phyloP scores from a whole-genome alignment of 1,284 basidiomycete species.

The Ustilago crameri region DNA sequence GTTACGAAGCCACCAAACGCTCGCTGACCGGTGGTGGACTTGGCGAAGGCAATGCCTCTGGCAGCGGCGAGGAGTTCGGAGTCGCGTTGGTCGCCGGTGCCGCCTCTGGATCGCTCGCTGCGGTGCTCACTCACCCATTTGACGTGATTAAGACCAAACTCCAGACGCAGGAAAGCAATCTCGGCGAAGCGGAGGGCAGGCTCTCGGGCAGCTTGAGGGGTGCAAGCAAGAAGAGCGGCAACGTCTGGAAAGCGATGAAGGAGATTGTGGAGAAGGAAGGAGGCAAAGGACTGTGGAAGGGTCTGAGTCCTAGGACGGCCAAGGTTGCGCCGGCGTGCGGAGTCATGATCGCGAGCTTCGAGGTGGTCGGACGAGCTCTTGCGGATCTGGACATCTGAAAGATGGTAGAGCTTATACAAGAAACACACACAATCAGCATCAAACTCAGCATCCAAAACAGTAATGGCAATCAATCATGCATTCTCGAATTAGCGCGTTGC shows the following conservation, averaged over 20 bases:
- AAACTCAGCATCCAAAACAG: no score
- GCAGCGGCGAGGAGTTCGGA: slow-evolving; percentile 73
- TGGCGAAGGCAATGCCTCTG: slow-evolving; percentile 64
- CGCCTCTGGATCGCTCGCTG: slow-evolving; percentile 73
- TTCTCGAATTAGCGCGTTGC: no score
- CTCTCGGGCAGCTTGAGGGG: slow-evolving; percentile 7
- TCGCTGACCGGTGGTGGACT: slow-evolving; percentile 67
- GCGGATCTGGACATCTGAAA: slow-evolving; percentile 38
- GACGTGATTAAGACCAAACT: slow-evolving; percentile 94
- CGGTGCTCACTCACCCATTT: slow-evolving; percentile 91
- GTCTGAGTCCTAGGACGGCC: slow-evolving; percentile 85
- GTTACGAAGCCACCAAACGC: slow-evolving; percentile 69
- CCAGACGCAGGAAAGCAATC: slow-evolving; percentile 71
- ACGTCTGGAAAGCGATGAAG: slow-evolving; percentile 70
- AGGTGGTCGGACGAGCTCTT: slow-evolving; percentile 72
- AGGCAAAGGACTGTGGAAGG: slow-evolving; percentile 80
- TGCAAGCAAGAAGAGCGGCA: not conserved
- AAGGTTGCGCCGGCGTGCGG: slow-evolving; percentile 99
- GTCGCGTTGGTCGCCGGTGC: slow-evolving; percentile 86
- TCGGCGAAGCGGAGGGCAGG: not conserved
- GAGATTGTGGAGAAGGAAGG: slow-evolving; percentile 85
- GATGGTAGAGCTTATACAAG: no score
- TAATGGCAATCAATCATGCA: no score
- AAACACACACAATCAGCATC: no score
- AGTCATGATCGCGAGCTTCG: slow-evolving; percentile 95